Evolutionary conservation across 1,139 yeast genomes (phyloP).

Genomic region (Blastobotrys persicus): DNA sequence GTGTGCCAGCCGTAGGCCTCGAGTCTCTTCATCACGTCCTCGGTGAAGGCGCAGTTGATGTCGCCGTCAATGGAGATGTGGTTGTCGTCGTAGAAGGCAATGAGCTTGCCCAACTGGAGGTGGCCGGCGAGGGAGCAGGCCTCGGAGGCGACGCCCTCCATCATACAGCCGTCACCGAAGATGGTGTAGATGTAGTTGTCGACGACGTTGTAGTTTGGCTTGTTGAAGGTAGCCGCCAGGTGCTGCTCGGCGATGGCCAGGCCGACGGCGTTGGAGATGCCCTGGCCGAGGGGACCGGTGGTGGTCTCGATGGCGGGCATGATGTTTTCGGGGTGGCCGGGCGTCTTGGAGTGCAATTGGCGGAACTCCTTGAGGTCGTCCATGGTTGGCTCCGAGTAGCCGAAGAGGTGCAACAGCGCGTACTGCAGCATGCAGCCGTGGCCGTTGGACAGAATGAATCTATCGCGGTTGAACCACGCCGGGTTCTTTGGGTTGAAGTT

Average conservation of each 20-base stretch:
- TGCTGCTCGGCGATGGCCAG: slow-evolving; percentile 93
- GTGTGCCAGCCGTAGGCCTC: slow-evolving; percentile 96
- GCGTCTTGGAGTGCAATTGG: slow-evolving; percentile 86
- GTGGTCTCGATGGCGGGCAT: slow-evolving; percentile 93
- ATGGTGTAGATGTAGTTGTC: slow-evolving; percentile 77
- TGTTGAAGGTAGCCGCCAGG: slow-evolving; percentile 90
- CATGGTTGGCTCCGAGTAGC: slow-evolving; percentile 66
- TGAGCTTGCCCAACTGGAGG: slow-evolving; percentile 87
- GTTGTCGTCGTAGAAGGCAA: slow-evolving; percentile 97
- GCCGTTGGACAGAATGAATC: slow-evolving; percentile 94
- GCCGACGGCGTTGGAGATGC: slow-evolving; percentile 96
- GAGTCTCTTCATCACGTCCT: slow-evolving; percentile 83
- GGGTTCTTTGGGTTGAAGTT: slow-evolving; percentile 89
- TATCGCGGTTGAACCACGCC: slow-evolving; percentile 89
- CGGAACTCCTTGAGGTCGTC: slow-evolving; percentile 92
- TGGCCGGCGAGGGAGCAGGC: slow-evolving; percentile 96
- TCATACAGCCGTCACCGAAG: slow-evolving; percentile 97
- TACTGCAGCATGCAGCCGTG: slow-evolving; percentile 94
- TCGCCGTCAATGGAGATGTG: slow-evolving; percentile 95
- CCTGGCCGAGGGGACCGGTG: slow-evolving; percentile 99
- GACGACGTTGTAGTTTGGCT: slow-evolving; percentile 64
- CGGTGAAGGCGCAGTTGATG: slow-evolving; percentile 90
- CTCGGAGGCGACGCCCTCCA: slow-evolving; percentile 98
- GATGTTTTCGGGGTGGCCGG: slow-evolving; percentile 88
- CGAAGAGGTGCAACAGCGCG: slow-evolving; percentile 80